Conservation (phyloP, 225 moss, liverwort and hornwort species). For the Pleurozium schreberi region DNA sequence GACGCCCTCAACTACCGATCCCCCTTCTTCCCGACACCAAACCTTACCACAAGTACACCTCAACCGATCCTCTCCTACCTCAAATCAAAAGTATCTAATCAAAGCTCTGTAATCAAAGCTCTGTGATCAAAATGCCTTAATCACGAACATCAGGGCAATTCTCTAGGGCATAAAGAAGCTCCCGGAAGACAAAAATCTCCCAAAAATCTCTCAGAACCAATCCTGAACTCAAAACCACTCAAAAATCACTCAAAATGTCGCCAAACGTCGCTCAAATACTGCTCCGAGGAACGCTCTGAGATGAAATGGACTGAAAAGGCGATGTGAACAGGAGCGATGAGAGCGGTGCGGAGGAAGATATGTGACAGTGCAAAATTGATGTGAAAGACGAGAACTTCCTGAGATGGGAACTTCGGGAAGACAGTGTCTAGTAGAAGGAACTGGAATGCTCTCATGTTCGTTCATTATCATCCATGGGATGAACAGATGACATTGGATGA, state of each 20-base stretch:
- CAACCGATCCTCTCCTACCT: neutral
- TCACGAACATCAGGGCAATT: neutral
- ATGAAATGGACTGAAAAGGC: too few species aligned
- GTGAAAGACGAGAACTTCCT: neutral
- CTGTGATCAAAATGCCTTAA: neutral
- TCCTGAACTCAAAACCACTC: neutral
- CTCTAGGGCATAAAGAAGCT: neutral
- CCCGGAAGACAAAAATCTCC: neutral
- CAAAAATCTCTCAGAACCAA: neutral
- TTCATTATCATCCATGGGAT: neutral
- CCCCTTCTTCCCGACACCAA: neutral
- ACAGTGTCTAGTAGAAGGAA: neutral
- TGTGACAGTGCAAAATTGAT: neutral
- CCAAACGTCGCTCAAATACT: neutral
- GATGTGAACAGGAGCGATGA: neutral
- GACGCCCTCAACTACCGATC: neutral
- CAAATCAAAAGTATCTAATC: neutral
- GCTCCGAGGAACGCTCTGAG: too few species aligned
- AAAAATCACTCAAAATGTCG: neutral
- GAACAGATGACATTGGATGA: neutral
- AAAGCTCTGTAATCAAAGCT: neutral
- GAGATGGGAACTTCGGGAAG: neutral
- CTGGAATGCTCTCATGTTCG: slow-evolving; percentile 7
- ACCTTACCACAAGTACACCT: neutral
- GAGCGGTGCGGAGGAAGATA: neutral